phyloP scores from a whole-genome alignment of 495 filamentous ascomycete species.

The Jackrogersella minutella region DNA sequence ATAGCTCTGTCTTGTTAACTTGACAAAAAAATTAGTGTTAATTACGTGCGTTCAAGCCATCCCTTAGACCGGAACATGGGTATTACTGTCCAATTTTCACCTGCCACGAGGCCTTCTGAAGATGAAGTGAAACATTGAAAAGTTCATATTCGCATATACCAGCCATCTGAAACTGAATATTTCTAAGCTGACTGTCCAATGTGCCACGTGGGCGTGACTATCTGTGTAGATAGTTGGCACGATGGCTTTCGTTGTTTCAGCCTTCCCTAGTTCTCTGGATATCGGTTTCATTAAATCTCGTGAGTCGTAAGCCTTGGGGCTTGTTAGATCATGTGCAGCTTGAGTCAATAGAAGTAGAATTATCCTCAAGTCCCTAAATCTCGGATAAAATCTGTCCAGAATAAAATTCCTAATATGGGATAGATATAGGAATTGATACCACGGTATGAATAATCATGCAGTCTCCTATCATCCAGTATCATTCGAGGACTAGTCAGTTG shows the following conservation, averaged over 20 bases:
- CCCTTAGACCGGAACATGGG: not conserved
- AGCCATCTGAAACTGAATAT: not conserved
- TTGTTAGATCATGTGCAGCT: too few relatives aligned
- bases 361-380: too few relatives aligned
- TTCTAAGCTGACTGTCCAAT: not conserved
- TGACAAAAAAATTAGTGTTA: not conserved
- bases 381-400: too few relatives aligned
- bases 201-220: conserved; percentile 2
- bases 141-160: not conserved
- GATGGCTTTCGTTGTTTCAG: not conserved
- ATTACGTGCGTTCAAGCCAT: not conserved
- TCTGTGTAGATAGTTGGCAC: not conserved
- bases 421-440: too few relatives aligned
- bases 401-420: too few relatives aligned
- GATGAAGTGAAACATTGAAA: not conserved
- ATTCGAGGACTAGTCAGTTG: not conserved
- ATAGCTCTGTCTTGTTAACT: too few relatives aligned
- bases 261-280: not conserved
- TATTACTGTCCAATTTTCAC: not conserved
- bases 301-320: too few relatives aligned
- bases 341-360: too few relatives aligned
- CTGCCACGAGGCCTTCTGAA: not conserved
- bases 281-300: too few relatives aligned
- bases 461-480: too few relatives aligned
- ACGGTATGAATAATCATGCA: too few relatives aligned